Evolutionary conservation across 1,284 basidiomycete genomes (phyloP), one percentile per base, ranked within the genome.

Genomic region (Vanrija sp.): DNA sequence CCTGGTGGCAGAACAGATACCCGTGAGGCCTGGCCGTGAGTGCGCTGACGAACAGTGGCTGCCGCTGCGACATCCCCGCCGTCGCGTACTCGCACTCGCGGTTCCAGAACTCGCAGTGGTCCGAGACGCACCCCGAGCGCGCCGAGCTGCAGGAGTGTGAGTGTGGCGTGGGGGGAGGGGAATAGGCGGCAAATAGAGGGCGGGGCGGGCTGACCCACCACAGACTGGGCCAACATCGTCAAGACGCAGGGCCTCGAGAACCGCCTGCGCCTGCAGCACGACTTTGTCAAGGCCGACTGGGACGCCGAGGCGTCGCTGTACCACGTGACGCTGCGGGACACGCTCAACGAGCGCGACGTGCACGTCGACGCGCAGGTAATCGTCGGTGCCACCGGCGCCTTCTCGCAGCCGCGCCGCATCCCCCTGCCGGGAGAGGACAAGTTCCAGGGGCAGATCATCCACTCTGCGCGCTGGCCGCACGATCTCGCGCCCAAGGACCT

Each of bases 401-500:
- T 59, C 41, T 48, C 51, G 5, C 46, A 56, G 46, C 57, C 57
- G 12, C 48, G 48, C 42, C 51, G 52, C 18, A 56, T 59, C 37
- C 42, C 49, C n/a, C 42, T 59, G 8, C 25, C 44, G 6, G 57
- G 57, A n/a, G 48, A 63, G 37, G 58, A 61, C 16, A n/a, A 45
- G 23, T 67, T 65, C 54, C 50, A 59, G 47, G 65, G 65, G 38
- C 22, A 39, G 18, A 54, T 62, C 4, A 39, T 67, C n/a, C 65
- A 67, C 47, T 53, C 63, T 14, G 56, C 54, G 16, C 56, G 55
- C 23, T 67, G 65, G 65, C 65, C 65, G 10, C 49, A 56, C 9
- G 62, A 62, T 31, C 53, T 67, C 35, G 19, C 39, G 3, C 6
- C 24, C 39, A 46, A 51, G 24, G 47, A 52, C 22, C 51, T 67